Percentiles rank a stretch among this genome's conserved stretches.
Evolutionary conservation across 352 stramenopile genomes (phyloP).

Genomic region (Blastocystis hominis): DNA sequence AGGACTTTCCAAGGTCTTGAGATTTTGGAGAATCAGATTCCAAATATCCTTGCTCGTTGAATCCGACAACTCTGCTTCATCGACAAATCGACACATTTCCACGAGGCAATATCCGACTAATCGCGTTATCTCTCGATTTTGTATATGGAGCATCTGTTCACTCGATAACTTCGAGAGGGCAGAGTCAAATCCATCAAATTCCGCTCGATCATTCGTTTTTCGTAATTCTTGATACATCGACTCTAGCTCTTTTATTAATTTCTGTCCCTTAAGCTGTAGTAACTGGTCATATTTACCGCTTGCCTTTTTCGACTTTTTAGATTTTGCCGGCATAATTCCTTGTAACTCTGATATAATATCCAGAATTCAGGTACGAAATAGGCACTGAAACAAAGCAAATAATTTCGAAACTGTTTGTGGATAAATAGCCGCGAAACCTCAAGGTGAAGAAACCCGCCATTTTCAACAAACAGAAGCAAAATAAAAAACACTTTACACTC

Average conservation of each 20-base stretch:
- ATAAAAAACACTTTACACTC: conserved; percentile 1
- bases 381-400: too few relatives aligned
- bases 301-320: neutral
- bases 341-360: too few relatives aligned
- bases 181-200: neutral
- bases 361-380: too few relatives aligned
- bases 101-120: neutral
- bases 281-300: neutral
- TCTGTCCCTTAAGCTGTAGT: neutral
- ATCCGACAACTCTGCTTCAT: neutral
- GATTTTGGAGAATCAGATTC: neutral
- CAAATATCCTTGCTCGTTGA: neutral
- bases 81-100: neutral
- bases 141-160: neutral
- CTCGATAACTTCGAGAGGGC: neutral
- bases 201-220: neutral
- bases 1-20: neutral
- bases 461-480: too few relatives aligned
- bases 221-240: neutral
- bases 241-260: neutral
- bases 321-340: neutral
- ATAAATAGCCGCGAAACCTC: too few relatives aligned
- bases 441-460: too few relatives aligned
- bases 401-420: too few relatives aligned
- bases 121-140: neutral